phyloP scores from a whole-genome alignment of 2,329 filamentous ascomycete species.

The Capronia americana region DNA sequence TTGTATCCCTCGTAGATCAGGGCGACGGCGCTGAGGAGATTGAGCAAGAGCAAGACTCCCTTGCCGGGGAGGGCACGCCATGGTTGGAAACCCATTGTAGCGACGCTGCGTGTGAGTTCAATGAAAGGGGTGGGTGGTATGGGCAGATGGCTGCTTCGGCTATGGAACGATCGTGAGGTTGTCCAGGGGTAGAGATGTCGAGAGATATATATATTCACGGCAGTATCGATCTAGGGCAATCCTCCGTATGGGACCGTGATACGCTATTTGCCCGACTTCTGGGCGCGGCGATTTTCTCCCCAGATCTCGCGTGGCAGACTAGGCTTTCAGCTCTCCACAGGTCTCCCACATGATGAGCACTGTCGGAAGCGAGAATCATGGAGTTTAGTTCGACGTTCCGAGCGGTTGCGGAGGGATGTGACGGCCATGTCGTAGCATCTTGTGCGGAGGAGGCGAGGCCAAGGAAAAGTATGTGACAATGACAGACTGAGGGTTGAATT shows the following conservation, averaged over 20 bases:
- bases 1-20: slow-evolving; percentile 44
- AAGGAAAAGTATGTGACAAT: no score
- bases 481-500: not conserved
- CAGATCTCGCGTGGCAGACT: slow-evolving; percentile 13
- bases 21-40: slow-evolving; percentile 42
- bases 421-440: not conserved
- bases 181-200: slow-evolving; percentile 1
- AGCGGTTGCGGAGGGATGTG: not conserved
- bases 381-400: slow-evolving; percentile 4
- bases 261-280: slow-evolving; percentile 6
- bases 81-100: slow-evolving; percentile 39
- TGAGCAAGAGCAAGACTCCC: slow-evolving; percentile 40
- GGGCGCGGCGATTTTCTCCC: slow-evolving; percentile 4
- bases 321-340: slow-evolving; percentile 7
- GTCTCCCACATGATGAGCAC: slow-evolving; percentile 3
- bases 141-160: not conserved
- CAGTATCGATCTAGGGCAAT: not conserved
- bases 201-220: slow-evolving; percentile 14
- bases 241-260: not conserved
- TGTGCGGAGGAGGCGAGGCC: not conserved
- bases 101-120: not conserved
- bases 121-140: not conserved
- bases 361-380: slow-evolving; percentile 14
- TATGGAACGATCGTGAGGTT: slow-evolving; percentile 6
- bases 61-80: slow-evolving; percentile 42